phyloP scores from a whole-genome alignment of 257 asterid genomes.

The Coffea canephora region DNA sequence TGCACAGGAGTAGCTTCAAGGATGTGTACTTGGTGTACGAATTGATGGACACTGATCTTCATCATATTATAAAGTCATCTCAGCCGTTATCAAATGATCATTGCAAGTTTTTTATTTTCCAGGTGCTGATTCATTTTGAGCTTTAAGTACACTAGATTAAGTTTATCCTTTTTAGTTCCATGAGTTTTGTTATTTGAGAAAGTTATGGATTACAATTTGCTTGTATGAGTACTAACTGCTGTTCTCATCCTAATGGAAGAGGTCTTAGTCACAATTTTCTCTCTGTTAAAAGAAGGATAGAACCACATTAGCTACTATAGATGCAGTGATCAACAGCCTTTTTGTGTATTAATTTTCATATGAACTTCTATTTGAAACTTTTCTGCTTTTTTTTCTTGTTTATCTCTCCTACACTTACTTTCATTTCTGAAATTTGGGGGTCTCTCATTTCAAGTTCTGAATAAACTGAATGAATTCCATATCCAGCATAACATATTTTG shows the following conservation, averaged over 20 bases:
- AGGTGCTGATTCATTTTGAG: slow-evolving; percentile 22
- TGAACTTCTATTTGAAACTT: not conserved
- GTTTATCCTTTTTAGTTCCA: not conserved
- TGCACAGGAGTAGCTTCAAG: slow-evolving; percentile 31
- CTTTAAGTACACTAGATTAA: not conserved
- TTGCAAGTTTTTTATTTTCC: slow-evolving; percentile 45
- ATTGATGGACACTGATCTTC: slow-evolving; percentile 51
- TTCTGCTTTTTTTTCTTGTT: not conserved
- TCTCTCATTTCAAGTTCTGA: not conserved
- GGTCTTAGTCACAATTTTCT: not conserved
- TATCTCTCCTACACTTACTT: not conserved
- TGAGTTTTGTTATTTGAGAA: not conserved
- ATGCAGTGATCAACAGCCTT: not conserved
- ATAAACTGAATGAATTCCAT: not conserved
- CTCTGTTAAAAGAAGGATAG: not conserved
- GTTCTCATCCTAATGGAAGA: not conserved
- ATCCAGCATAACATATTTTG: not conserved
- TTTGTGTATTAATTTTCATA: not conserved
- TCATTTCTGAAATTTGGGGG: not conserved
- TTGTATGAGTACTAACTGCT: not conserved
- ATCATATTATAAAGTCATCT: slow-evolving; percentile 42
- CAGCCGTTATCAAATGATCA: slow-evolving; percentile 44
- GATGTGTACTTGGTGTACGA: slow-evolving; percentile 49
- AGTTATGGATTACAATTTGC: not conserved
- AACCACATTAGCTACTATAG: not conserved